A percentile compares a stretch with the other conserved stretches of the same genome.
Evolutionary conservation across 805 yeast genomes (phyloP).

Genomic region (Saccharomyces paradoxus): DNA sequence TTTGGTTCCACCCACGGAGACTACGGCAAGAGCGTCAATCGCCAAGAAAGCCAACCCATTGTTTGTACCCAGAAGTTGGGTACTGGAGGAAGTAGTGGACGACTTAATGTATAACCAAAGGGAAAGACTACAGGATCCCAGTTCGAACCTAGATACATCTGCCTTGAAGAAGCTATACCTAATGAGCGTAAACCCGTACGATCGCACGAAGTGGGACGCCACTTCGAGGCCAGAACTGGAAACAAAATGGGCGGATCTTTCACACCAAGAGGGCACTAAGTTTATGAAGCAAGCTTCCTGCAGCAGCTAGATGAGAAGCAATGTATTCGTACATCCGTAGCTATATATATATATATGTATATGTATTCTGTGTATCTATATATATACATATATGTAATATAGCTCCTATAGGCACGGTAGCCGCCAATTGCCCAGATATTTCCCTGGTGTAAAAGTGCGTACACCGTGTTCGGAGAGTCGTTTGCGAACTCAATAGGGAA

Average conservation of each 20-base stretch:
- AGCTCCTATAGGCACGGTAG: background rate
- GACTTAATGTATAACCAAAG: slow-evolving; percentile 42
- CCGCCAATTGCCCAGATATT: background rate
- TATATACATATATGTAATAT: background rate
- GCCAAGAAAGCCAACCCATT: slow-evolving; percentile 58
- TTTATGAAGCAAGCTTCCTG: slow-evolving; percentile 74
- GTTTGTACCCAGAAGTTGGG: slow-evolving; percentile 80
- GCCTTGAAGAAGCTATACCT: slow-evolving; percentile 52
- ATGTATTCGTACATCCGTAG: background rate
- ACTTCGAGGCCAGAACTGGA: slow-evolving; percentile 45
- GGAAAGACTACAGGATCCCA: slow-evolving; percentile 34
- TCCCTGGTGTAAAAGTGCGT: background rate
- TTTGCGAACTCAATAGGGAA: background rate
- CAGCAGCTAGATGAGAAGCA: slow-evolving; percentile 32
- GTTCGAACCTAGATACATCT: slow-evolving; percentile 23
- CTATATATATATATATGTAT: background rate
- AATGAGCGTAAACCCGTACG: slow-evolving; percentile 74
- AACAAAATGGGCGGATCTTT: slow-evolving; percentile 36
- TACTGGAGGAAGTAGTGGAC: slow-evolving; percentile 72
- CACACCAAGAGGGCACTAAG: slow-evolving; percentile 38
- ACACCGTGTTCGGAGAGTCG: background rate
- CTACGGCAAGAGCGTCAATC: slow-evolving; percentile 34
- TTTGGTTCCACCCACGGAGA: slow-evolving; percentile 30
- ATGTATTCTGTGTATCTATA: too few relatives aligned
- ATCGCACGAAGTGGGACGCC: slow-evolving; percentile 57